Base-by-base conservation (phyloP, 352 stramenopile genomes). In the Pythium pectinolyticum region DNA sequence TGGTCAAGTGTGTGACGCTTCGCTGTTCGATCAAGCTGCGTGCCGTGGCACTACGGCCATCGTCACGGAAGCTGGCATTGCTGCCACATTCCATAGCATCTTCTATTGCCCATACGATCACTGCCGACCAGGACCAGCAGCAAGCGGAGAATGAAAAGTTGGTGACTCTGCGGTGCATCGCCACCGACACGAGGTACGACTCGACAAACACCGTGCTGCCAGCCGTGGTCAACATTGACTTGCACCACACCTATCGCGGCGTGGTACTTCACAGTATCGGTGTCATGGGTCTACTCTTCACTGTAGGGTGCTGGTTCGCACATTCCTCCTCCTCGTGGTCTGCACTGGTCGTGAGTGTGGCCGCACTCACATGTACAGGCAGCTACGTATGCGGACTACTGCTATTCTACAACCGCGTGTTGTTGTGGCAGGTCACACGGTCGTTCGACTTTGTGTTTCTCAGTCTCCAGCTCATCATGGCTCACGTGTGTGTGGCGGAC, bases 361-460 rank as follows among this genome's bases (percentile, higher is more conserved):
- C 57, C 0, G 6, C 50, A 0, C 6, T 25, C 9, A 34, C 19
- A n/a, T n/a, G n/a, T 14, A 65, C 57, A 8, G 12, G 15, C 3
- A 14, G 5, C 2, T 65, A 50, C 24, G 35, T 57, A 3, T 11
- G 7, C 17, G 3, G 51, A 5, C 48, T 57, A 20, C 9, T 57
- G 11, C 11, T 31, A n/a, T 57, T 45, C 32, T 64, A 20, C 40
- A 60, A 72, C 31, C 65, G 53, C 7, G 39, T 41, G 7, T 24
- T 72, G 2, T 49, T 72, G 0, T 15, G 22, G 9, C 19, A 39
- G 7, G 2, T 63, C 22, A 27, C 24, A 20, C 14, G 15, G 4
- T 66, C 66, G 14, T 69, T 73, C 37, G 62, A 69, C 57, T 69
- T 66, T n/a, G n/a, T n/a, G n/a, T n/a, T n/a, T n/a, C n/a, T n/a